Conservation (phyloP, 805 yeast genomes). For the Groenewaldozyma tartarivorans region DNA sequence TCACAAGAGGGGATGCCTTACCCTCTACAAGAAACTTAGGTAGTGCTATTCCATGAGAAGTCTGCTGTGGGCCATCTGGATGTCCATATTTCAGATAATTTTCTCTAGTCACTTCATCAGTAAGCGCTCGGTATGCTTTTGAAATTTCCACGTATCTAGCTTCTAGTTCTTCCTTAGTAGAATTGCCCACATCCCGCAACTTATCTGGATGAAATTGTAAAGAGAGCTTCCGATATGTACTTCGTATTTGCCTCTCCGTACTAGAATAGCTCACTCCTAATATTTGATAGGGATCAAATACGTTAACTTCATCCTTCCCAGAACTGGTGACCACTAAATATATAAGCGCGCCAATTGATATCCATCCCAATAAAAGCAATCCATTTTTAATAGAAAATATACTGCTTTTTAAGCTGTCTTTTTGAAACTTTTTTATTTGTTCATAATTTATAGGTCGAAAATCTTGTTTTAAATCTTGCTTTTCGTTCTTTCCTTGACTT, state of each 20-base stretch:
- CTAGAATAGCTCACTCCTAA: slow-evolving; percentile 65
- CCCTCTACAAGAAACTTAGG: slow-evolving; percentile 89
- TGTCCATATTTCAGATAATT: slow-evolving; percentile 86
- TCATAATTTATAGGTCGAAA: slow-evolving; percentile 13
- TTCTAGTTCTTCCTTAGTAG: slow-evolving; percentile 59
- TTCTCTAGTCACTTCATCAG: slow-evolving; percentile 77
- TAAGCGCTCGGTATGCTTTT: slow-evolving; percentile 89
- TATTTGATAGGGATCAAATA: slow-evolving; percentile 86
- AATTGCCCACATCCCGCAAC: slow-evolving; percentile 45
- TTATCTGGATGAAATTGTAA: slow-evolving; percentile 92
- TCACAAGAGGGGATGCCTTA: slow-evolving; percentile 54
- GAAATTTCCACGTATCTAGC: slow-evolving; percentile 70
- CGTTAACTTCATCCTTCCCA: slow-evolving; percentile 23
- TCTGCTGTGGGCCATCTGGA: slow-evolving; percentile 94
- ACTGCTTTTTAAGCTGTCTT: slow-evolving; percentile 19
- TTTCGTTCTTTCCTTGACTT: slow-evolving; percentile 11
- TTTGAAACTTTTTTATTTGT: slow-evolving; percentile 18
- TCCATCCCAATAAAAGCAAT: slow-evolving; percentile 51
- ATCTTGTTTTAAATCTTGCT: slow-evolving; percentile 3
- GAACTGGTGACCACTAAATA: slow-evolving; percentile 30
- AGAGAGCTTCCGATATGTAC: slow-evolving; percentile 78
- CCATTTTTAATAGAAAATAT: slow-evolving; percentile 28
- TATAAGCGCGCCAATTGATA: slow-evolving; percentile 34
- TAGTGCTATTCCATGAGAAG: slow-evolving; percentile 86
- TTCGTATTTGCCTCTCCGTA: slow-evolving; percentile 65